Base-by-base conservation (phyloP, 2,329 filamentous ascomycete genomes). In the Zymoseptoria ardabiliae region DNA sequence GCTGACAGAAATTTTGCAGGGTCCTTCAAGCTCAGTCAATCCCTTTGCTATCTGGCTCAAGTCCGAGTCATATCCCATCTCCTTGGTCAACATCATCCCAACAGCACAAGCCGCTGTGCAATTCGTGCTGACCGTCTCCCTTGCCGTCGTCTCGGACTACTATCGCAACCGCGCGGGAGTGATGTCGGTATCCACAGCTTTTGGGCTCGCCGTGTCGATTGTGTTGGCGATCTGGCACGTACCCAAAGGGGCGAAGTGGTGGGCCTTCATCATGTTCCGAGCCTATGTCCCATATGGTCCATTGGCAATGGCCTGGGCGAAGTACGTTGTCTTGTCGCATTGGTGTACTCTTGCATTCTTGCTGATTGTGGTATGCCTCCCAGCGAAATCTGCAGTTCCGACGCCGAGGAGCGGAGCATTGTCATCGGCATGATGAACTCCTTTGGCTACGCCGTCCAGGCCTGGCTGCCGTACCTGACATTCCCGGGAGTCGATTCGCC, bases 361-460 rank as follows among this genome's bases (percentile, higher is more conserved):
- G 54, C 63, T 65, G 54, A 65, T 53, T 17, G 6, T 45, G 5
- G 13, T n/a, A 25, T 22, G 17, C 2, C 10, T 9, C 13, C n/a
- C 30, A 66, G 62, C 56, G 81, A 83, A 62, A 82, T 83, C 20
- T 83, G 81, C 59, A 75, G 78, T 4, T 72, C 72, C 2, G 79
- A 86, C 53, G 83, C 85, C 56, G 86, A 89, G 70, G 86, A 89
- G 72, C 77, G 85, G 4, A 85, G 86, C 0, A 74, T 90, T 3
- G 84, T 89, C 0, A 80, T 86, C 0, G 86, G 78, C 0, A 74
- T 78, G 17, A 89, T 89, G 84, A 89, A 89, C 61, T 81, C 86
- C 68, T 81, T 89, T 75, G 85, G 85, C 0, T 88, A 88, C 61
- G 84, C 88, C 1, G 72, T 90, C 50, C 85, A 89, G 67, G 84